phyloP scores from a whole-genome alignment of 169 alveolate genomes.

The Babesia bovis region DNA sequence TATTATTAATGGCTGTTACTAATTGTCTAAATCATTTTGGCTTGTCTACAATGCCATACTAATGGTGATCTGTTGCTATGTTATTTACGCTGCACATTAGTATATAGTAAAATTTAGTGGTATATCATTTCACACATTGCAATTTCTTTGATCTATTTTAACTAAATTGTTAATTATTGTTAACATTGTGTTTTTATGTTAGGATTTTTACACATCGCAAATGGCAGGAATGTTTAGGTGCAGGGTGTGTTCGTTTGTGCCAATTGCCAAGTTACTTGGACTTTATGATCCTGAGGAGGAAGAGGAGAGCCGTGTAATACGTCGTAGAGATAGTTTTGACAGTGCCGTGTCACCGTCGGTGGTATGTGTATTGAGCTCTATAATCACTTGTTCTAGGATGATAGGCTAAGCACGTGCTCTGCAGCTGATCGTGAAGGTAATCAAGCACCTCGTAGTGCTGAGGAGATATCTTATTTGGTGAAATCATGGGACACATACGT shows the following conservation, averaged over 20 bases:
- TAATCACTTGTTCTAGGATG: background rate
- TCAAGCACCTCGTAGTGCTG: conserved; percentile 82
- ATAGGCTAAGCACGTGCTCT: conserved; percentile 18
- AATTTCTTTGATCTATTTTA: too few relatives aligned
- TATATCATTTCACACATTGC: too few relatives aligned
- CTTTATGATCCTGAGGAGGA: conserved; percentile 46
- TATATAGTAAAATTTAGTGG: too few relatives aligned
- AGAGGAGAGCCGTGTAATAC: conserved; percentile 3
- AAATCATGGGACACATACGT: conserved; percentile 90
- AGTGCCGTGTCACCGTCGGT: conserved; percentile 24
- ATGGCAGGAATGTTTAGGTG: conserved; percentile 69
- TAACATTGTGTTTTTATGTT: too few relatives aligned
- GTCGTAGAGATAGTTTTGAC: conserved; percentile 32
- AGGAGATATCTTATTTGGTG: conserved; percentile 82
- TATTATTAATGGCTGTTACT: too few relatives aligned
- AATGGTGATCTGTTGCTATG: too few relatives aligned
- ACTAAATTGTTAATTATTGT: too few relatives aligned
- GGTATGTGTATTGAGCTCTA: background rate
- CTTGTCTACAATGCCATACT: too few relatives aligned
- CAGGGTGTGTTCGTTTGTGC: conserved; percentile 76
- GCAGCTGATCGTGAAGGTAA: conserved; percentile 58
- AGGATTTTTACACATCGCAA: conserved; percentile 8
- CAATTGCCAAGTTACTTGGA: conserved; percentile 74
- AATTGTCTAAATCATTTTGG: too few relatives aligned
- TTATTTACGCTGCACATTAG: too few relatives aligned